Conservation (phyloP, 129 eudicot species). For the Rutidosis leptorrhynchoides region DNA sequence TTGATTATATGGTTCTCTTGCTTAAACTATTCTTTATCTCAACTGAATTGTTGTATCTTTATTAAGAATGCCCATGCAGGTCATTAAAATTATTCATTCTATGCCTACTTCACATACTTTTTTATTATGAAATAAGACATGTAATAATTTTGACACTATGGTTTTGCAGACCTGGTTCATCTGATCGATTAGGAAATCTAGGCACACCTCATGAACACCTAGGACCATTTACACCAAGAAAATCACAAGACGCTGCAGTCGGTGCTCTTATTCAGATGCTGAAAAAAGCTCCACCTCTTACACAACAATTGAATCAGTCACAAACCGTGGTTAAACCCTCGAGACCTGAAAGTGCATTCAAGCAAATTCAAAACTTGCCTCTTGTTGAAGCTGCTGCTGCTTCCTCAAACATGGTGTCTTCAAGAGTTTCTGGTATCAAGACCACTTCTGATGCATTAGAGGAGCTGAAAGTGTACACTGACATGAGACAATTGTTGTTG, state of each 20-base stretch:
- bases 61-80: background rate
- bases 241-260: slow-evolving; percentile 81
- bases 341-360: slow-evolving; percentile 26
- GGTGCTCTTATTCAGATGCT: slow-evolving; percentile 82
- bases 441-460: slow-evolving; percentile 84
- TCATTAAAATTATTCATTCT: background rate
- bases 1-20: background rate
- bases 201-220: slow-evolving; percentile 37
- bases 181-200: slow-evolving; percentile 43
- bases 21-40: background rate
- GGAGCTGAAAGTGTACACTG: slow-evolving; percentile 70
- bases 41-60: background rate
- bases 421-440: slow-evolving; percentile 38
- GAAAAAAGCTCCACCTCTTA: slow-evolving; percentile 83
- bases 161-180: slow-evolving; percentile 58
- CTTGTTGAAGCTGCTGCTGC: slow-evolving; percentile 21
- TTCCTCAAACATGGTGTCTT: slow-evolving; percentile 36
- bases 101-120: background rate
- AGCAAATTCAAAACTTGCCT: slow-evolving; percentile 24
- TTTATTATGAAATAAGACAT: background rate
- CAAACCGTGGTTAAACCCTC: slow-evolving; percentile 26
- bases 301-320: slow-evolving; percentile 43
- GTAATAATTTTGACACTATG: slow-evolving; percentile 11
- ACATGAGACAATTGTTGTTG: slow-evolving; percentile 57
- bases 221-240: slow-evolving; percentile 35